Evolutionary conservation across 192 early-diverging fungal species (phyloP), one percentile per base, ranked within the genome.

Genomic region (Mortierella hygrophila): DNA sequence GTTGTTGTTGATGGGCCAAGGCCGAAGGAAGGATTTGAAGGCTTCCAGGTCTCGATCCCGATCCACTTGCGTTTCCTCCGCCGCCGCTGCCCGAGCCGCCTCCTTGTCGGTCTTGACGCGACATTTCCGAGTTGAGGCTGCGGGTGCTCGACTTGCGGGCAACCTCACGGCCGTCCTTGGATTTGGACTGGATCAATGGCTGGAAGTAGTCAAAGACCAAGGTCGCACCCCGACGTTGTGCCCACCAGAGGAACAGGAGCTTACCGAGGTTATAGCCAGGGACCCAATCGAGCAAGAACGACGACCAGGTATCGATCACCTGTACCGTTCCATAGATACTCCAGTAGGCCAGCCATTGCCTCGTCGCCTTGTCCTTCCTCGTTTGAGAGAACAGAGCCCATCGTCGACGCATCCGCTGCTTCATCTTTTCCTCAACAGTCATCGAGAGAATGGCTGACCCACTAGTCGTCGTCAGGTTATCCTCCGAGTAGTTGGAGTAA

Each of bases 311-410:
- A 80, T 93, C 92, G 37, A 89, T 72, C 37, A 93, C 89, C 76
- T 91, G 91, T 29, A 93, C 77, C 42, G 88, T 89, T 6, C 92
- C 92, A 85, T 90, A 93, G 47, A 93, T 78, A 29, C 89, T 81
- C 92, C 92, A 93, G 83, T 93, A 93, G 52, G 91, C 91, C 5
- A 93, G 68, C 92, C 92, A 93, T 70, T 89, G 87, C 41, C 89
- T 70, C 0, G 83, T 92, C 1, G 81, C 76, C 55, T 89, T 89
- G 42, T 89, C 81, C 54, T 88, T 71, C 29, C 87, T 81, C 1
- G 77, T 77, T 21, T 78, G 82, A 10, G 82, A 81, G 32, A 83
- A 82, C 23, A 77, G 38, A 35, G 77, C 74, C 77, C 82, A 83
- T 47, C 68, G 73, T 9, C 88, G 82, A 57, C 88, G 74, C 77